phyloP scores from a whole-genome alignment of 148 eudicot species.

The Tetragonia tetragonoides region DNA sequence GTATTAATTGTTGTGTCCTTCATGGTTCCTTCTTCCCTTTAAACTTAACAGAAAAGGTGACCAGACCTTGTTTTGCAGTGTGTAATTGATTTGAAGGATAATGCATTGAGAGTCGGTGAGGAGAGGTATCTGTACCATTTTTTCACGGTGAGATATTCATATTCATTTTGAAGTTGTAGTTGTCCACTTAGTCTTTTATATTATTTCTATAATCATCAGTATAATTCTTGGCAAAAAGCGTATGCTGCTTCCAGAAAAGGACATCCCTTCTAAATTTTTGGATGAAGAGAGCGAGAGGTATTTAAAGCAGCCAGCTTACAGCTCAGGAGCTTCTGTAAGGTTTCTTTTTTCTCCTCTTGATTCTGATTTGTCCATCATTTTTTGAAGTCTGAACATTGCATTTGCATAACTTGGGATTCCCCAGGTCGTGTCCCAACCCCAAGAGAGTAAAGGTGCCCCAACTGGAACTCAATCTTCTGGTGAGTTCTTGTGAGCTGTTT shows the following conservation, averaged over 20 bases:
- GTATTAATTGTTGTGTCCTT: constrained; percentile 1
- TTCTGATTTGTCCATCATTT: background rate
- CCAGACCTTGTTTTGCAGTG: constrained; percentile 48
- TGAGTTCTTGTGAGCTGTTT: constrained; percentile 32
- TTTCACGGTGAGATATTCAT: constrained; percentile 49
- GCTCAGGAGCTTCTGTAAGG: constrained; percentile 76
- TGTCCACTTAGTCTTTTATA: background rate
- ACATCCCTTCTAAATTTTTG: constrained; percentile 71
- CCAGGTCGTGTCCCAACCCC: constrained; percentile 62
- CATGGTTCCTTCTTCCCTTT: background rate
- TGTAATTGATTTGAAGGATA: constrained; percentile 91
- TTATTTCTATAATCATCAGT: background rate
- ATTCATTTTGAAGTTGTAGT: background rate
- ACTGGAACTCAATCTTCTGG: constrained; percentile 65
- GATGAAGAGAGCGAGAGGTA: constrained; percentile 60
- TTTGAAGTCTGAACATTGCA: background rate
- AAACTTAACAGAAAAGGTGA: constrained; percentile 7
- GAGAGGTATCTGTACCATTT: constrained; percentile 95
- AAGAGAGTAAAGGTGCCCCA: constrained; percentile 37
- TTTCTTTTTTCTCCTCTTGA: constrained; percentile 10
- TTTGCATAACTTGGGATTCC: constrained; percentile 19
- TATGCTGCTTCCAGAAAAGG: constrained; percentile 63
- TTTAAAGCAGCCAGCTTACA: constrained; percentile 61
- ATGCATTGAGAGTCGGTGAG: constrained; percentile 90
- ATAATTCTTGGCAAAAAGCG: background rate